Conservation (phyloP, 2,329 filamentous ascomycete species). For the Akanthomyces muscarius region DNA sequence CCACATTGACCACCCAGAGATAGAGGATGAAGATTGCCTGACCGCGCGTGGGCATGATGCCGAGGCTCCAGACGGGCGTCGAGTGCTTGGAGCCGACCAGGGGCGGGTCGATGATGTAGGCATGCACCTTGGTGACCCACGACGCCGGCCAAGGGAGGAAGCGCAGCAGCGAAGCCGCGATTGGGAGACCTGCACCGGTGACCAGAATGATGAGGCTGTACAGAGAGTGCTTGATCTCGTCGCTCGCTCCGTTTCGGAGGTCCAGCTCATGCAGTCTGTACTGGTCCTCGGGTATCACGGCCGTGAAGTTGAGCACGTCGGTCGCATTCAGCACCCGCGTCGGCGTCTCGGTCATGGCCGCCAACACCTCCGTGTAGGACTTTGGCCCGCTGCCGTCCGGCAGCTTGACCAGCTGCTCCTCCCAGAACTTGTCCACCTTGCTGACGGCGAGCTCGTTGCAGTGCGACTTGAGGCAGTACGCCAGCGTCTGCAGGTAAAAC, state of each 20-base stretch:
- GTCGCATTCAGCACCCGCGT: constrained; percentile 3
- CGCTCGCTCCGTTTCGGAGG: constrained; percentile 2
- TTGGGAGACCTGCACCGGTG: constrained; percentile 24
- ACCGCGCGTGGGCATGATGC: constrained; percentile 25
- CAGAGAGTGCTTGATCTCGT: constrained; percentile 21
- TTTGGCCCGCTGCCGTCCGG: constrained; percentile 10
- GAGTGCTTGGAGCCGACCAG: constrained; percentile 22
- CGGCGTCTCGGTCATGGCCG: constrained; percentile 13
- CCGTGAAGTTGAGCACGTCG: constrained; percentile 19
- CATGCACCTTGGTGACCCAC: constrained; percentile 20
- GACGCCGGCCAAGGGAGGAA: constrained; percentile 26
- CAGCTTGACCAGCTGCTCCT: constrained; percentile 18
- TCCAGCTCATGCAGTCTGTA: constrained; percentile 15
- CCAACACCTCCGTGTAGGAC: constrained; percentile 18
- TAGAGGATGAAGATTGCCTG: constrained; percentile 42
- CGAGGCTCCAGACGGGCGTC: constrained; percentile 21
- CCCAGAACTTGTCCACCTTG: constrained; percentile 20
- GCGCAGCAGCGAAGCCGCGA: constrained; percentile 27
- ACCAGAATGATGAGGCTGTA: constrained; percentile 26
- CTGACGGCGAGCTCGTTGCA: constrained; percentile 14
- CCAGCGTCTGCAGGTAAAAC: constrained; percentile 21
- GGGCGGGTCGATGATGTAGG: constrained; percentile 25
- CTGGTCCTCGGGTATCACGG: constrained; percentile 10
- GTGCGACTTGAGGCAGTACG: constrained; percentile 20
- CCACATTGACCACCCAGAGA: constrained; percentile 35